Base-by-base conservation (phyloP, 176 grass and related monocot species). In the Carex cristatella region DNA sequence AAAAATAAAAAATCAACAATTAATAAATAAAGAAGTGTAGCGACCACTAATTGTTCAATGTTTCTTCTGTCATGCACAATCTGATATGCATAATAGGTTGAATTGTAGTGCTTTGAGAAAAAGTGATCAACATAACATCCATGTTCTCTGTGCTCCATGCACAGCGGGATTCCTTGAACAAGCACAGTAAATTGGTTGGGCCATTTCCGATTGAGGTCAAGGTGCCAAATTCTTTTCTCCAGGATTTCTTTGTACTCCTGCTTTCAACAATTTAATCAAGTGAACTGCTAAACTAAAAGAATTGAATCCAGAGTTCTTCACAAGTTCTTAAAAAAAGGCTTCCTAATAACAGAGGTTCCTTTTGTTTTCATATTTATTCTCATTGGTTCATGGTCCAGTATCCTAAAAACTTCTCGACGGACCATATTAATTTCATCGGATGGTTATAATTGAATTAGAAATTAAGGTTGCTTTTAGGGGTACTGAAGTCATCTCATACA, bases 121-220 rank as follows among this genome's bases (percentile, higher is more conserved):
- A 94, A 97, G 80, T 94, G 90, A 63, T 92, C 90, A 76, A 90
- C 90, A 86, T 49, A 86, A 65, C 94, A 97, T 69, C 94, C 94
- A 59, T 85, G 86, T 81, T 82, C 84, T 73, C 87, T 85, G 84
- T 97, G 92, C 54, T 94, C 90, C 40, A 73, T 63, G 65, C 92
- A 97, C 35, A 78, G 1, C 12, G 94, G 92, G 86, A 97, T 90
- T 88, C 94, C 94, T 83, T 81, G 85, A 83, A 94, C 92, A 67
- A 97, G 88, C 72, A 97, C 88, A 64, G 92, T 94, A 10, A 89
- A 94, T 86, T 97, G 94, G 56, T 92, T 90, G 56, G 92, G 75
- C 19, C 92, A 86, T 18, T 88, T 85, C 51, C 78, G 84, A 85
- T 92, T 84, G 83, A 84, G 61, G 68, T 85, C 83, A 80, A 97